Conservation (phyloP, 2,329 filamentous ascomycete species). For the Gnomoniopsis sp. region DNA sequence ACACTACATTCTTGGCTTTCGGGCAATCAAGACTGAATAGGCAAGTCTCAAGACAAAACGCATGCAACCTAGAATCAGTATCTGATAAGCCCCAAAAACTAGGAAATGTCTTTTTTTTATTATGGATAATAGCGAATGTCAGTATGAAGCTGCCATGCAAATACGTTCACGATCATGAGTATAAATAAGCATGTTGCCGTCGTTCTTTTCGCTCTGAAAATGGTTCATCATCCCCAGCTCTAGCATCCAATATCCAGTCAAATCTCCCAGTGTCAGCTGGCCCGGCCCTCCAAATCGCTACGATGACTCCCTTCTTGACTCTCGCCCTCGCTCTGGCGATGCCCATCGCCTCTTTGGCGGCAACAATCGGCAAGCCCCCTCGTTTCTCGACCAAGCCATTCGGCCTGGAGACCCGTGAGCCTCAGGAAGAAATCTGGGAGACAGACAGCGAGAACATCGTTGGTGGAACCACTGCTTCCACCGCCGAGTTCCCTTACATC, state of each 20-base stretch:
- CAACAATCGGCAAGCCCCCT: conserved; percentile 5
- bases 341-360: conserved; percentile 9
- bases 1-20: conserved; percentile 5
- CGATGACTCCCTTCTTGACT: conserved; percentile 14
- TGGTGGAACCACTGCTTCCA: conserved; percentile 3
- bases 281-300: conserved; percentile 6
- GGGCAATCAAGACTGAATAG: conserved; percentile 9
- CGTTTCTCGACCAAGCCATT: conserved; percentile 2
- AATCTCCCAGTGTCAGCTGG: conserved; percentile 1
- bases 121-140: not conserved
- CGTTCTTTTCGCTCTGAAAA: not conserved
- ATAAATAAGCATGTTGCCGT: conserved; percentile 1
- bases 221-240: not conserved
- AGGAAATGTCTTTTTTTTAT: not conserved
- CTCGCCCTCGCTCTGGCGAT: conserved; percentile 5
- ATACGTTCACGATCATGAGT: not conserved
- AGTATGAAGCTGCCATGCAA: not conserved
- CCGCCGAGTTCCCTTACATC: conserved; percentile 31
- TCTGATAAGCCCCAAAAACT: not conserved
- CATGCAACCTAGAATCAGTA: not conserved
- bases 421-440: not conserved
- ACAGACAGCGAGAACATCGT: not conserved
- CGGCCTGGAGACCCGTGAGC: conserved; percentile 1
- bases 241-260: not conserved
- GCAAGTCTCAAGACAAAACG: conserved; percentile 4